phyloP scores from a whole-genome alignment of 2,329 filamentous ascomycete genomes.

The Immersiporthe knoxdaviesiana region DNA sequence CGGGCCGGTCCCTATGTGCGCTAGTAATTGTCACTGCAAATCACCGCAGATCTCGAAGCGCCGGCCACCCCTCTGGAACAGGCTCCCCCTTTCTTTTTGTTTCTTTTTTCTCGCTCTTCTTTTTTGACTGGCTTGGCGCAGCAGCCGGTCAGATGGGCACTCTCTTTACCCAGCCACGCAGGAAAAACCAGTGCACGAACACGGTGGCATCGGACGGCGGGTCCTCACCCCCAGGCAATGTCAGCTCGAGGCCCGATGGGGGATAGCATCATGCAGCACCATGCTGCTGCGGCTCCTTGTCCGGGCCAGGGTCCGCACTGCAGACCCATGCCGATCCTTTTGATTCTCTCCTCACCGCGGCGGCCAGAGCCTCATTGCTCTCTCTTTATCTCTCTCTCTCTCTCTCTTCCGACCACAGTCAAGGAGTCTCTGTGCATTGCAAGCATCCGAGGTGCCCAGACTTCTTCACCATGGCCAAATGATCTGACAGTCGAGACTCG shows the following conservation, averaged over 20 bases:
- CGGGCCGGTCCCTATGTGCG: too few species aligned
- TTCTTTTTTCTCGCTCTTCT: neutral
- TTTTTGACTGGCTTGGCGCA: neutral
- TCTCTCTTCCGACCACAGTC: neutral
- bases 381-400: neutral
- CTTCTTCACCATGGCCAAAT: slow-evolving; percentile 1
- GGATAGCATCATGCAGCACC: slow-evolving; percentile 27
- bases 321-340: neutral
- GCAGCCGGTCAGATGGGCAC: neutral
- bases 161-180: neutral
- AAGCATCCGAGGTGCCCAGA: neutral
- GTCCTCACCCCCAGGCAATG: neutral
- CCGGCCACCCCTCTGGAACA: too few species aligned
- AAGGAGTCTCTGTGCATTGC: neutral
- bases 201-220: slow-evolving; percentile 6
- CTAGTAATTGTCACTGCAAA: too few species aligned
- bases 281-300: slow-evolving; percentile 23
- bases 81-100: neutral
- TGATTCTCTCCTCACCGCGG: neutral
- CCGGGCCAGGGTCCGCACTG: neutral
- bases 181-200: slow-evolving; percentile 7
- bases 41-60: too few species aligned
- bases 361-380: slow-evolving; percentile 16
- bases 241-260: slow-evolving; percentile 21
- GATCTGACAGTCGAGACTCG: neutral